These are phyloP conservation scores for Pholiota conissans DNA, from an alignment of 768 basidiomycete species.

Conservation along the genomic window DNA sequence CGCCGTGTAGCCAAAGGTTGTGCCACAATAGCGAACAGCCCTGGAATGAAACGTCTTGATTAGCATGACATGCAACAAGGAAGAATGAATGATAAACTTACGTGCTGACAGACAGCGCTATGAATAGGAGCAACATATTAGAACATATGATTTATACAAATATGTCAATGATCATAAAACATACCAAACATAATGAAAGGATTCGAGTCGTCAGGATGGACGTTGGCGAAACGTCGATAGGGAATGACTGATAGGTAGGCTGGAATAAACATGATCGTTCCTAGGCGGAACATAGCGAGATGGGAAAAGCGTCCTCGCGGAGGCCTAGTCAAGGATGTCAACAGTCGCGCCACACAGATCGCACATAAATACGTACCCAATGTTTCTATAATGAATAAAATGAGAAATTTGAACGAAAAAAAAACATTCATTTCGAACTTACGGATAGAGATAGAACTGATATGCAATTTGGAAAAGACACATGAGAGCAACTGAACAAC, in stretches of 20 bases:
- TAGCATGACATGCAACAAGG: neutral
- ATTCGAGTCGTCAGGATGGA: slow-evolving; percentile 63
- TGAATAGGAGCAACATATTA: slow-evolving; percentile 7
- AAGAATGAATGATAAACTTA: slow-evolving; percentile 36
- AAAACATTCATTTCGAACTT: slow-evolving; percentile 27
- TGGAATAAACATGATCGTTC: slow-evolving; percentile 84
- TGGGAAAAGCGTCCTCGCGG: slow-evolving; percentile 83
- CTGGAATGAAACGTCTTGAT: slow-evolving; percentile 34
- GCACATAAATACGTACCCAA: slow-evolving; percentile 44
- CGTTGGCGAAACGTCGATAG: slow-evolving; percentile 74
- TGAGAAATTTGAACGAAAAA: neutral
- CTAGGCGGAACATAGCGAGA: slow-evolving; percentile 87
- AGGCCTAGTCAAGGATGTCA: slow-evolving; percentile 45
- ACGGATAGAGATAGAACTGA: slow-evolving; percentile 91
- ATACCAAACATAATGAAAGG: slow-evolving; percentile 79
- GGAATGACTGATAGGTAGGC: slow-evolving; percentile 80
- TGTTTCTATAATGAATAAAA: slow-evolving; percentile 44
- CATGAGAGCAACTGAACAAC: slow-evolving; percentile 76
- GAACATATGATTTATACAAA: too few relatives aligned
- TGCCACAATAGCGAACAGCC: slow-evolving; percentile 85
- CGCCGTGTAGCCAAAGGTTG: slow-evolving; percentile 88
- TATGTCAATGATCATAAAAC: slow-evolving; percentile 23
- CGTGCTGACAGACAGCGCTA: slow-evolving; percentile 81
- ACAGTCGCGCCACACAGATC: neutral
- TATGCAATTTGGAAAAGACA: slow-evolving; percentile 92